These are phyloP conservation scores for Dothideomycetes sp. DNA, from an alignment of 2,329 filamentous ascomycete genomes.

Conservation along the genomic window DNA sequence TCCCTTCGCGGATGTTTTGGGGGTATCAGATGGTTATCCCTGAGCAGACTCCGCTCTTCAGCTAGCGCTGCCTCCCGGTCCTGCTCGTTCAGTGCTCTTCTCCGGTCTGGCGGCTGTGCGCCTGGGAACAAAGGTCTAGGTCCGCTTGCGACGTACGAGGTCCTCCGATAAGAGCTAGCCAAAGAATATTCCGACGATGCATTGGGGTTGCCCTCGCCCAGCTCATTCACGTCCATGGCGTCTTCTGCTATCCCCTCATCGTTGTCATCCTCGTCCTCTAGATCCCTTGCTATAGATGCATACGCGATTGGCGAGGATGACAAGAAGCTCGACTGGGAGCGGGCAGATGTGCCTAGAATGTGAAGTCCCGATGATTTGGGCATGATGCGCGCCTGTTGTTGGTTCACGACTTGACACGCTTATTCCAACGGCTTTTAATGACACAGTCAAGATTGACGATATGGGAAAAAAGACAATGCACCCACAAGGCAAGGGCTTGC, in stretches of 20 bases:
- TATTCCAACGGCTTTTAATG: too few relatives aligned
- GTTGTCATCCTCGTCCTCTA: slow-evolving; percentile 17
- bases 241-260: slow-evolving; percentile 11
- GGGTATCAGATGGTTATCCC: slow-evolving; percentile 48
- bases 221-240: not conserved
- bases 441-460: too few relatives aligned
- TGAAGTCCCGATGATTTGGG: too few relatives aligned
- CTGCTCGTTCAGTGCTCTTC: slow-evolving; percentile 37
- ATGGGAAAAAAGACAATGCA: too few relatives aligned
- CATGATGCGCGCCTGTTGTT: too few relatives aligned
- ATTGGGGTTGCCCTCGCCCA: slow-evolving; percentile 3
- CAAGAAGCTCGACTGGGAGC: slow-evolving; percentile 8
- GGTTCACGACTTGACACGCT: too few relatives aligned
- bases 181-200: slow-evolving; percentile 33
- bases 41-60: slow-evolving; percentile 47
- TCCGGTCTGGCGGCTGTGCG: slow-evolving; percentile 39
- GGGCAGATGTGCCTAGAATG: slow-evolving; percentile 2
- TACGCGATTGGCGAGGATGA: slow-evolving; percentile 16
- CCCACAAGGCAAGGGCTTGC: too few relatives aligned
- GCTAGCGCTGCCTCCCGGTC: slow-evolving; percentile 43
- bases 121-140: slow-evolving; percentile 59
- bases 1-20: slow-evolving; percentile 35
- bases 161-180: slow-evolving; percentile 60
- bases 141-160: slow-evolving; percentile 64
- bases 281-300: slow-evolving; percentile 20